phyloP scores from a whole-genome alignment of 2,329 filamentous ascomycete species.

The Thelonectria blattea region DNA sequence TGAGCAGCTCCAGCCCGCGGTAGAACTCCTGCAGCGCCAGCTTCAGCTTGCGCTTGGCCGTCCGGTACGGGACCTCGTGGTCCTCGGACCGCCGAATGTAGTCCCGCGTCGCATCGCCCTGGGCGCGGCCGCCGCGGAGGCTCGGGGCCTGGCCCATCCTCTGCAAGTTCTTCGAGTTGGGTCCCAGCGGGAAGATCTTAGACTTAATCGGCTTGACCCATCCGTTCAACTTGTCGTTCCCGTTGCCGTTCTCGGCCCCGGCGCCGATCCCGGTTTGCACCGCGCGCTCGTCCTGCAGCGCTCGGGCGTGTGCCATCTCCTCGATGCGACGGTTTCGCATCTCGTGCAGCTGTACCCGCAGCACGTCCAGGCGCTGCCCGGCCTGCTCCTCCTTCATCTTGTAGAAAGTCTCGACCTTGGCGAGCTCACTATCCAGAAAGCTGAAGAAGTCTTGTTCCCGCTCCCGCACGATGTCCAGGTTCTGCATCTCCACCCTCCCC shows the following conservation, averaged over 20 bases:
- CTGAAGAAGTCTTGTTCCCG: constrained; percentile 84
- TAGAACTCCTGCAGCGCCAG: constrained; percentile 92
- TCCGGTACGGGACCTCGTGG: constrained; percentile 76
- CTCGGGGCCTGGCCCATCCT: constrained; percentile 59
- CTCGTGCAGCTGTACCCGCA: constrained; percentile 87
- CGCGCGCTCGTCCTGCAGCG: constrained; percentile 38
- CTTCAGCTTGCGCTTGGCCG: constrained; percentile 91
- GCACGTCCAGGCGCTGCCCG: constrained; percentile 68
- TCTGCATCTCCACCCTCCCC: constrained; percentile 49
- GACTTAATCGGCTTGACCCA: constrained; percentile 62
- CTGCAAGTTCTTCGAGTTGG: constrained; percentile 65
- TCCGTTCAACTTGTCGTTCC: constrained; percentile 39
- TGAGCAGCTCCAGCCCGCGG: constrained; percentile 86
- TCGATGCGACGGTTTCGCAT: constrained; percentile 85
- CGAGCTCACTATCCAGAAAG: constrained; percentile 82
- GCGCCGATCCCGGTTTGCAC: constrained; percentile 19
- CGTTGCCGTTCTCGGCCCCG: constrained; percentile 30
- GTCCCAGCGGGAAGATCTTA: constrained; percentile 61
- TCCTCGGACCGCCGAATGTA: constrained; percentile 56
- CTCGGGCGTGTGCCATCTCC: constrained; percentile 63
- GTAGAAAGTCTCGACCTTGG: constrained; percentile 95
- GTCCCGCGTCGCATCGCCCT: constrained; percentile 49
- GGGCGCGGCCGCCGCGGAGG: constrained; percentile 37
- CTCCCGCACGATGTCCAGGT: constrained; percentile 68
- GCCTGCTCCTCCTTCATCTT: constrained; percentile 86